Percentiles rank a stretch among this genome's conserved stretches.
These are phyloP conservation scores for Trametes pubescens DNA, from an alignment of 1,284 basidiomycete species.

Conservation along the genomic window DNA sequence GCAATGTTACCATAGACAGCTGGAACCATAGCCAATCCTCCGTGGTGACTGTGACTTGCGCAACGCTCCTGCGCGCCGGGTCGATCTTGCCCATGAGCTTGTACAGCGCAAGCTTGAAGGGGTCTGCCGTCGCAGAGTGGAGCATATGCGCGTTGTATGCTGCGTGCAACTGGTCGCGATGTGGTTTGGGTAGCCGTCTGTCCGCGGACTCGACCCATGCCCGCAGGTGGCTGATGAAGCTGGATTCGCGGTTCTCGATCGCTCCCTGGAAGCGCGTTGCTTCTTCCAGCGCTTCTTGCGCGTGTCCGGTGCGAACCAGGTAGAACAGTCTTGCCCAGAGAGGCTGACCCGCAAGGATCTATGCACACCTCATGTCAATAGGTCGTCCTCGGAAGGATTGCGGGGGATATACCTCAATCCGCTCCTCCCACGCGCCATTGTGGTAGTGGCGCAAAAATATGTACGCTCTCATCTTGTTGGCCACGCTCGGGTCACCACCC, in stretches of 20 bases:
- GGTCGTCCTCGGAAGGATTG: not conserved
- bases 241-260: slow-evolving; percentile 84
- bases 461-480: slow-evolving; percentile 91
- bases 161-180: slow-evolving; percentile 86
- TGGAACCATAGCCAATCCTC: slow-evolving; percentile 99
- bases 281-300: slow-evolving; percentile 82
- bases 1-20: slow-evolving; percentile 74
- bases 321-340: slow-evolving; percentile 95
- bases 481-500: slow-evolving; percentile 91
- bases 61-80: slow-evolving; percentile 80
- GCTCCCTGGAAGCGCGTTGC: slow-evolving; percentile 77
- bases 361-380: slow-evolving; percentile 1
- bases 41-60: slow-evolving; percentile 88
- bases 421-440: slow-evolving; percentile 85
- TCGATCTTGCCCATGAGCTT: slow-evolving; percentile 96
- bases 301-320: slow-evolving; percentile 88
- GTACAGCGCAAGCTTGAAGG: slow-evolving; percentile 96
- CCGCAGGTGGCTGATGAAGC: slow-evolving; percentile 87
- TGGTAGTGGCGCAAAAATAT: slow-evolving; percentile 82
- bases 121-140: slow-evolving; percentile 86
- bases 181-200: slow-evolving; percentile 77
- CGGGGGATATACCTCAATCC: slow-evolving; percentile 71
- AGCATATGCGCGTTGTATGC: slow-evolving; percentile 95
- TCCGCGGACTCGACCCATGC: slow-evolving; percentile 88
- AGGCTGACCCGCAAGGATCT: slow-evolving; percentile 87